These are phyloP conservation scores for Taphrina communis DNA, from an alignment of 1,139 yeast genomes.

Conservation along the genomic window DNA sequence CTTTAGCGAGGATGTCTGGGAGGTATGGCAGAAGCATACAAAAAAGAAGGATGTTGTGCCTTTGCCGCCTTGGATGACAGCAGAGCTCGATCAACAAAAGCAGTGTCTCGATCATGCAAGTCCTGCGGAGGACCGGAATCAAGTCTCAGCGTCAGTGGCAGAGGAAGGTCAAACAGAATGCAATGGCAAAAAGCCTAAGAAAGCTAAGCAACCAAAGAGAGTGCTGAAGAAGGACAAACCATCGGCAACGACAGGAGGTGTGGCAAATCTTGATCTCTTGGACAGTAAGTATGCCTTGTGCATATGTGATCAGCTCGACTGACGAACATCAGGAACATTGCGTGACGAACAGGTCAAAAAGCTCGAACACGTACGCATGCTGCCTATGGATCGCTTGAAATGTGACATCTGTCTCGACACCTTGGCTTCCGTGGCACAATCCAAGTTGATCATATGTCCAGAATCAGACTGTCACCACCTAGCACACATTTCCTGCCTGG, in stretches of 20 bases:
- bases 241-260: conserved; percentile 14
- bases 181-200: not conserved
- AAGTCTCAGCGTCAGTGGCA: not conserved
- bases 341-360: conserved; percentile 9
- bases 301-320: not conserved
- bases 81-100: conserved; percentile 23
- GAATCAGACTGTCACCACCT: conserved; percentile 12
- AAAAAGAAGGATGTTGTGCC: conserved; percentile 14
- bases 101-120: not conserved
- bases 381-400: not conserved
- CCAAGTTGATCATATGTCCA: conserved; percentile 26
- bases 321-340: not conserved
- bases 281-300: conserved; percentile 3
- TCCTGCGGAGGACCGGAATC: not conserved
- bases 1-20: conserved; percentile 37
- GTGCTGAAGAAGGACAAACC: conserved; percentile 3
- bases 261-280: conserved; percentile 24
- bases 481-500: conserved; percentile 31
- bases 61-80: conserved; percentile 35
- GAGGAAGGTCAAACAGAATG: not conserved
- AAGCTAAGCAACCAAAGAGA: not conserved
- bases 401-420: conserved; percentile 10
- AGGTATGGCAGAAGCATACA: conserved; percentile 27
- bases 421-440: conserved; percentile 6
- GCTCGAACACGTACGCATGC: not conserved